These are phyloP conservation scores for Planoprotostelium fungivorum DNA, from an alignment of 78 protist species.

Conservation along the genomic window DNA sequence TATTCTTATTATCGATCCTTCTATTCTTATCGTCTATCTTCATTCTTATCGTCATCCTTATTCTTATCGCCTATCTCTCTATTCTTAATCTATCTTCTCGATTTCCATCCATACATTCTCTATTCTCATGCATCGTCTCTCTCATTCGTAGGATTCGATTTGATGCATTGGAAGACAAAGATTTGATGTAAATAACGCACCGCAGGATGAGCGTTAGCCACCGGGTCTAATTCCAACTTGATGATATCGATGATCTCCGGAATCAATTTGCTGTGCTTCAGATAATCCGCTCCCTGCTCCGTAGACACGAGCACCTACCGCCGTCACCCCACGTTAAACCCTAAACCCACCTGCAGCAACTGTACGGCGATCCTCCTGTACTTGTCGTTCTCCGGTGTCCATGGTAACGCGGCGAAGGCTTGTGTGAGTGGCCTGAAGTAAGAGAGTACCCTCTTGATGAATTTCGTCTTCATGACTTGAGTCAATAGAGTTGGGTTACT, in stretches of 20 bases:
- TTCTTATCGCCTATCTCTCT: too few species aligned
- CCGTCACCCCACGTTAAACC: not conserved
- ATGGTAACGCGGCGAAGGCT: constrained; percentile 37
- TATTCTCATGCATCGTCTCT: too few species aligned
- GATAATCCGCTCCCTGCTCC: constrained; percentile 34
- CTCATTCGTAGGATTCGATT: too few species aligned
- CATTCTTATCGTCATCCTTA: too few species aligned
- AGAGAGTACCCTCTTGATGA: constrained; percentile 42
- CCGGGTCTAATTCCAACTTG: constrained; percentile 23
- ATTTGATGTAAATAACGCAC: too few species aligned
- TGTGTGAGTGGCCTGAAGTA: constrained; percentile 43
- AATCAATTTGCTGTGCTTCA: constrained; percentile 41
- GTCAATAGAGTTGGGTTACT: constrained; percentile 34
- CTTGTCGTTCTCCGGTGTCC: constrained; percentile 56
- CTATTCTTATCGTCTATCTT: too few species aligned
- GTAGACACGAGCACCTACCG: constrained; percentile 29
- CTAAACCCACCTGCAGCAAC: not conserved
- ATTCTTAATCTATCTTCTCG: too few species aligned
- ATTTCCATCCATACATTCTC: too few species aligned
- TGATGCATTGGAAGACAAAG: too few species aligned
- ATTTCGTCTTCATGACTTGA: constrained; percentile 36
- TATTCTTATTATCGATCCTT: too few species aligned
- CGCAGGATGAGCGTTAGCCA: too few species aligned
- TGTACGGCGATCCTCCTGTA: constrained; percentile 40
- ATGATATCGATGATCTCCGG: constrained; percentile 40